Conservation (phyloP, 2,329 filamentous ascomycete species). For the Trichoderma harzianum region DNA sequence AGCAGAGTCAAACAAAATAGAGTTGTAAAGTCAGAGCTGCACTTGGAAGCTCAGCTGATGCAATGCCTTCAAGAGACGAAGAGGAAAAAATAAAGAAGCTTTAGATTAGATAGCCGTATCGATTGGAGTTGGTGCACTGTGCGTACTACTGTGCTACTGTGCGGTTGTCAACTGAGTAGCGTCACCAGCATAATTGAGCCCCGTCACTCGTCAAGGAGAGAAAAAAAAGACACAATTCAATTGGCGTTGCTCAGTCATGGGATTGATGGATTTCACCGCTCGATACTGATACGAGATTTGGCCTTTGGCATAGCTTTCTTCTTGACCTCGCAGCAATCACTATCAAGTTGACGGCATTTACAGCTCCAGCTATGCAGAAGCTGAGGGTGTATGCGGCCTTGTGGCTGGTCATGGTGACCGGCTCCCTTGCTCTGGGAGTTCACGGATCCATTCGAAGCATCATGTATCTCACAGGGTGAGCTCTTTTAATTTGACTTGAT, state of each 20-base stretch:
- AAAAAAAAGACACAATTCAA: neutral
- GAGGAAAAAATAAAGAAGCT: neutral
- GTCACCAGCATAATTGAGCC: neutral
- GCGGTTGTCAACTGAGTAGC: neutral
- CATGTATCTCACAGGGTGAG: slow-evolving; percentile 51
- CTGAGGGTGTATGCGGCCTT: neutral
- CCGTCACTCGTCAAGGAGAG: neutral
- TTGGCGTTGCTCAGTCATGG: neutral
- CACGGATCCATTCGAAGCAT: slow-evolving; percentile 32
- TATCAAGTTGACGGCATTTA: neutral
- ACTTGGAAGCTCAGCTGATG: neutral
- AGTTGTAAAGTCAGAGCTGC: neutral
- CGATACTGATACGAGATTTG: neutral
- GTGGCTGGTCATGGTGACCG: slow-evolving; percentile 11
- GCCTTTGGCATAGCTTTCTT: neutral
- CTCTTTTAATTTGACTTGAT: neutral
- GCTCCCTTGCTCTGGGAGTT: neutral
- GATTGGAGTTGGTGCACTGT: neutral
- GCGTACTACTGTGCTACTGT: neutral
- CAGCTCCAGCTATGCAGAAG: neutral
- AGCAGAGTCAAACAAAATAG: neutral
- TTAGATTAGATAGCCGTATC: slow-evolving; percentile 14
- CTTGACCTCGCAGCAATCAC: neutral
- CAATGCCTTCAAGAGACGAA: neutral
- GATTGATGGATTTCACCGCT: neutral